Conservation (phyloP, 2,329 filamentous ascomycete species). For the Cucurbitaria berberidis region DNA sequence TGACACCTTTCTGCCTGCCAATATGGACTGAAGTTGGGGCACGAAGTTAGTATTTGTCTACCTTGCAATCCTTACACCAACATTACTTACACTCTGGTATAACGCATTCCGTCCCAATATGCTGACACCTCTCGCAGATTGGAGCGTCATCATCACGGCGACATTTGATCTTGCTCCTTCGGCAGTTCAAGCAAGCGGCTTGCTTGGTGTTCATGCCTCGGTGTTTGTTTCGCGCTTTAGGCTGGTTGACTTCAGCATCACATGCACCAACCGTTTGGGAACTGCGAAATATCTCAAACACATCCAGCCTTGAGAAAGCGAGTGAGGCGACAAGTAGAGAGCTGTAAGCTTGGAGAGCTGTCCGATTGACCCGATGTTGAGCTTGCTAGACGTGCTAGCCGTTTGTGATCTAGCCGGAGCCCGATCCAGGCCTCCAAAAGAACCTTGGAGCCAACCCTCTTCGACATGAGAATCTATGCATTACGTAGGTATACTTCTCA, state of each 20-base stretch:
- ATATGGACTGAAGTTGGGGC: too few relatives aligned
- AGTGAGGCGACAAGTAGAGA: neutral
- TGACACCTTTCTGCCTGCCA: conserved; percentile 76
- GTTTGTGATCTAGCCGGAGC: neutral
- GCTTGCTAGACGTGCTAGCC: neutral
- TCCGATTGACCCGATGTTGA: neutral
- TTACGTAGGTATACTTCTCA: too few relatives aligned
- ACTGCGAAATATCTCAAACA: neutral
- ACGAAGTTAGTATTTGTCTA: too few relatives aligned
- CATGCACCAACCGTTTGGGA: neutral
- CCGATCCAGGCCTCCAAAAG: neutral
- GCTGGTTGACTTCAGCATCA: conserved; percentile 11
- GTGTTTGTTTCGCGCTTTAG: conserved; percentile 47
- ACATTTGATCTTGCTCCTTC: conserved; percentile 72
- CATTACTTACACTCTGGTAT: too few relatives aligned
- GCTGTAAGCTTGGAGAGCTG: neutral
- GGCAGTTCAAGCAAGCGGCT: conserved; percentile 68
- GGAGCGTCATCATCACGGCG: conserved; percentile 57
- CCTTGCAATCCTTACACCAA: too few relatives aligned
- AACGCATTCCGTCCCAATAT: conserved; percentile 66
- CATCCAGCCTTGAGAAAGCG: neutral
- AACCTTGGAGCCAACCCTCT: neutral
- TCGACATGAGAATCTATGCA: neutral
- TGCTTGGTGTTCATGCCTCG: conserved; percentile 39
- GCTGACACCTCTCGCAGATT: conserved; percentile 67